Evolutionary conservation across 2,329 filamentous ascomycete genomes (phyloP).

Genomic region (Cladosporium sp.): DNA sequence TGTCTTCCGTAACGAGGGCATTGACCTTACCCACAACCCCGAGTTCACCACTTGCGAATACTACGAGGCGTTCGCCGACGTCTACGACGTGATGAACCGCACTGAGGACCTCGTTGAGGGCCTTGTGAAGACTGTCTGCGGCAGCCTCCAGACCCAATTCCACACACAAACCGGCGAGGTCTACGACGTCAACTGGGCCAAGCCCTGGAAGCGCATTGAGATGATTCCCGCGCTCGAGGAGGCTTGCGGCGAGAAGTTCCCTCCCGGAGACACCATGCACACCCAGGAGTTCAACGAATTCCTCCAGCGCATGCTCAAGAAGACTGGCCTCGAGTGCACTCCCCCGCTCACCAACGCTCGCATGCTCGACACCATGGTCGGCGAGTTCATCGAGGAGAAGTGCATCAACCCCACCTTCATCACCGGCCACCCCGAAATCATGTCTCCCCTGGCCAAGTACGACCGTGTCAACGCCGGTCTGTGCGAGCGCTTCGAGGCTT

Average conservation of each 20-base stretch:
- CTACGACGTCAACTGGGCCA: conserved; percentile 93
- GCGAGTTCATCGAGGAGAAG: conserved; percentile 91
- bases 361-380: conserved; percentile 88
- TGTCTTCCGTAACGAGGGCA: conserved; percentile 91
- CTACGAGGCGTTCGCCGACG: conserved; percentile 80
- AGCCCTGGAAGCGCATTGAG: conserved; percentile 86
- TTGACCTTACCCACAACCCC: conserved; percentile 92
- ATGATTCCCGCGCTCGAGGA: conserved; percentile 95
- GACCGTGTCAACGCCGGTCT: conserved; percentile 76
- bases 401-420: conserved; percentile 94
- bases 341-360: conserved; percentile 88
- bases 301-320: conserved; percentile 76
- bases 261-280: conserved; percentile 80
- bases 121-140: conserved; percentile 81
- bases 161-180: conserved; percentile 80
- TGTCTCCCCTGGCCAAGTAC: conserved; percentile 96
- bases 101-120: conserved; percentile 91
- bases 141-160: conserved; percentile 58
- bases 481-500: conserved; percentile 95
- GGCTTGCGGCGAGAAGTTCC: conserved; percentile 88
- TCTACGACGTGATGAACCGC: conserved; percentile 83
- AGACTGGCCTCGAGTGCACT: conserved; percentile 84
- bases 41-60: conserved; percentile 98
- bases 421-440: conserved; percentile 71
- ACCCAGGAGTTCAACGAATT: conserved; percentile 85